phyloP scores from a whole-genome alignment of 179 eudicot genomes.

The Vitellaria paradoxa region DNA sequence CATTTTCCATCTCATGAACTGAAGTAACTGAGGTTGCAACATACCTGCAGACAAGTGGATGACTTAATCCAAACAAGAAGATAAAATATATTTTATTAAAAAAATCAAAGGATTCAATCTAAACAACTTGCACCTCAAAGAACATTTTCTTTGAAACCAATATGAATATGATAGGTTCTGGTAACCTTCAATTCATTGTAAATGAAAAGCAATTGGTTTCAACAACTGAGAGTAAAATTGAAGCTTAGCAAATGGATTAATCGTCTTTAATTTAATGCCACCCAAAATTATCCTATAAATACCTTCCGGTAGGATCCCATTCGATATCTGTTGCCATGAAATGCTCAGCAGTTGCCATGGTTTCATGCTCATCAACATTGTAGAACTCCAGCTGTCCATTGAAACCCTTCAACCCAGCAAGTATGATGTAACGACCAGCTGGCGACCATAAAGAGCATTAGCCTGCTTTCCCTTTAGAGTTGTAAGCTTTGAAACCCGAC shows the following conservation, averaged over 20 bases:
- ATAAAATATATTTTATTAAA: not conserved
- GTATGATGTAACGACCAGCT: conserved; percentile 65
- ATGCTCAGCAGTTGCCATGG: conserved; percentile 95
- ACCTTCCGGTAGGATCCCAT: conserved; percentile 98
- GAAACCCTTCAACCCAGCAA: conserved; percentile 95
- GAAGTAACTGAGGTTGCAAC: conserved; percentile 82
- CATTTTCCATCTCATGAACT: conserved; percentile 88
- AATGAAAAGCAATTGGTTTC: not conserved
- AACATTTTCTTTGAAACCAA: not conserved
- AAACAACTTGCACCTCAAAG: not conserved
- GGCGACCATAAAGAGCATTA: conserved; percentile 98
- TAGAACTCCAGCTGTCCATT: conserved; percentile 96
- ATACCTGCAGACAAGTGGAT: conserved; percentile 40
- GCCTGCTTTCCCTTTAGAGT: conserved; percentile 93
- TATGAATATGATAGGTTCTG: not conserved
- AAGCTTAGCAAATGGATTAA: not conserved
- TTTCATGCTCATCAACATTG: conserved; percentile 97
- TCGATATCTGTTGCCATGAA: conserved; percentile 96
- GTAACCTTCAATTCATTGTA: not conserved
- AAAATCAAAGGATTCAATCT: conserved; percentile 2
- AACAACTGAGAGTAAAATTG: not conserved
- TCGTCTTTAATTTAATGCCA: too few relatives aligned
- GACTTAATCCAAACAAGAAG: not conserved
- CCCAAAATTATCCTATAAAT: conserved; percentile 9
- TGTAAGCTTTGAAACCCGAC: conserved; percentile 81